Evolutionary conservation across 306 rosid species (phyloP).

Genomic region (Quercus wislizeni): DNA sequence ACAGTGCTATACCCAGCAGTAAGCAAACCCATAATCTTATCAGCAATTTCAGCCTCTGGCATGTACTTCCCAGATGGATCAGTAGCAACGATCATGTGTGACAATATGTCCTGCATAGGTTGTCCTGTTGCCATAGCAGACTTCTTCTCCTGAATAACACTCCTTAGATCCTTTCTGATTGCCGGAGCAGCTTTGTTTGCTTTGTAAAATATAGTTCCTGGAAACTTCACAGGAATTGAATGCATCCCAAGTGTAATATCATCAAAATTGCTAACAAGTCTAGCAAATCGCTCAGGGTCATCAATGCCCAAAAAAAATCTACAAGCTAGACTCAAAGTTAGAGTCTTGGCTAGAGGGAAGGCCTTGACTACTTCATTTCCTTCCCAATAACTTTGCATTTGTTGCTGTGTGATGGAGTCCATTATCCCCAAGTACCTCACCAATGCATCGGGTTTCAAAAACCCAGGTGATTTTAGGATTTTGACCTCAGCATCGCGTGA

Average conservation of each 20-base stretch:
- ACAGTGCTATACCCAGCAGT: slow-evolving; percentile 44
- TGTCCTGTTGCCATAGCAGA: slow-evolving; percentile 41
- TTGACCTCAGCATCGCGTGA: too few species aligned
- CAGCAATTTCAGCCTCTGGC: slow-evolving; percentile 50
- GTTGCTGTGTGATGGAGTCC: slow-evolving; percentile 44
- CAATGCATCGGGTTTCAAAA: slow-evolving; percentile 66
- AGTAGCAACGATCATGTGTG: slow-evolving; percentile 47
- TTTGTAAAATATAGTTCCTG: slow-evolving; percentile 41
- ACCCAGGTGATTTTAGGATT: slow-evolving; percentile 35
- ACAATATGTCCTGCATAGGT: slow-evolving; percentile 45
- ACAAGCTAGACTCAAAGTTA: slow-evolving; percentile 37
- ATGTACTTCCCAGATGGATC: slow-evolving; percentile 49
- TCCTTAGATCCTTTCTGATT: slow-evolving; percentile 41
- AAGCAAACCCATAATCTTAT: slow-evolving; percentile 63
- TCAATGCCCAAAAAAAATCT: slow-evolving; percentile 51
- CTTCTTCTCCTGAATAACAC: slow-evolving; percentile 51
- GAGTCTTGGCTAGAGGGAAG: slow-evolving; percentile 40
- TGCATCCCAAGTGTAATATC: slow-evolving; percentile 43
- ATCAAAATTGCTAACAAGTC: slow-evolving; percentile 36
- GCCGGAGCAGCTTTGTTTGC: slow-evolving; percentile 42
- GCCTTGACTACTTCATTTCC: slow-evolving; percentile 37
- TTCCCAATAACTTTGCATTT: slow-evolving; percentile 49
- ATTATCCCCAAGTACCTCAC: slow-evolving; percentile 46
- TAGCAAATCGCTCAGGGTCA: slow-evolving; percentile 28
- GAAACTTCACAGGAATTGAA: slow-evolving; percentile 40